Percentiles rank a stretch among this genome's conserved stretches.
phyloP scores from a whole-genome alignment of 495 filamentous ascomycete species.

The Tetracladium setigerum region DNA sequence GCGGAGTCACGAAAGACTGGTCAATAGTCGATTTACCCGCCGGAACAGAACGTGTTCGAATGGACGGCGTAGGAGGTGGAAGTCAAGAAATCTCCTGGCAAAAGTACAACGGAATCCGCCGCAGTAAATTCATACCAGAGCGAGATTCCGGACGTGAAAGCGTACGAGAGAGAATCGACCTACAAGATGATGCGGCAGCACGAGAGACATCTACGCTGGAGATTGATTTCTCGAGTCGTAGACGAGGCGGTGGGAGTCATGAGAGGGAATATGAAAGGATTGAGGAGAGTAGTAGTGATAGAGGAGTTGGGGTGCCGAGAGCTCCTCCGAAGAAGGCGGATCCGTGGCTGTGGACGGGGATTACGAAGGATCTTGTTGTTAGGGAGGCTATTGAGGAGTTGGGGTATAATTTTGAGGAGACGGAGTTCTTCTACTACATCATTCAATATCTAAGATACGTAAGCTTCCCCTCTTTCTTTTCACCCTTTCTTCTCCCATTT shows the following conservation, averaged over 20 bases:
- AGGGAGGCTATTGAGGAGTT: conserved; percentile 77
- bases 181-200: conserved; percentile 6
- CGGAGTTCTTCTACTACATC: conserved; percentile 81
- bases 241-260: conserved; percentile 2
- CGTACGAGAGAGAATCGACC: conserved; percentile 5
- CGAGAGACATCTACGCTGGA: conserved; percentile 11
- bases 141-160: no score
- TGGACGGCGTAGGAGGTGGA: conserved; percentile 65
- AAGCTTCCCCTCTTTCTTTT: conserved; percentile 30
- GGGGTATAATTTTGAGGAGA: conserved; percentile 91
- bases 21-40: conserved; percentile 76
- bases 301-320: conserved; percentile 29
- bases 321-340: conserved; percentile 30
- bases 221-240: conserved; percentile 15
- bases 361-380: conserved; percentile 87
- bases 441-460: conserved; percentile 87
- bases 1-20: conserved; percentile 64
- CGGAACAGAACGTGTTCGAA: conserved; percentile 64
- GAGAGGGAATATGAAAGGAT: conserved; percentile 28
- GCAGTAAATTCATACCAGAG: conserved; percentile 56
- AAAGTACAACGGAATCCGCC: conserved; percentile 66
- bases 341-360: conserved; percentile 86
- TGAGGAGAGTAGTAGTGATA: conserved; percentile 38
- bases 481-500: conserved; percentile 5
- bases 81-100: conserved; percentile 65